Evolutionary conservation across 371 early-diverging fungal species (phyloP).

Genomic region (Fennellomyces sp.): DNA sequence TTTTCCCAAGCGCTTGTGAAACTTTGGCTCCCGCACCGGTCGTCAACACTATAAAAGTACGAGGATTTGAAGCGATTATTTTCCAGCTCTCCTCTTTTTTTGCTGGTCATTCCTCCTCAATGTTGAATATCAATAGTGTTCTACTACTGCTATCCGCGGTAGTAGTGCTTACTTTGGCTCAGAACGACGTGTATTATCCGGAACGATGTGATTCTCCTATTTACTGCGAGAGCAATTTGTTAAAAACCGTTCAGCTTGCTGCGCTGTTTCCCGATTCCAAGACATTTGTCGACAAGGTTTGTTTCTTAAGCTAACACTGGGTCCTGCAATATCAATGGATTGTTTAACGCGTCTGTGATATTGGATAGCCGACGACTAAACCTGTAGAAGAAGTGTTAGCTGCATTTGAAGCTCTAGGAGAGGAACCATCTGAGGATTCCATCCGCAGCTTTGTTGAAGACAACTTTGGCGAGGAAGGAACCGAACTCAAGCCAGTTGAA

Average conservation of each 20-base stretch:
- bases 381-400: slow-evolving; percentile 56
- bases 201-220: slow-evolving; percentile 65
- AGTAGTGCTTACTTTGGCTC: not conserved
- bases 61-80: not conserved
- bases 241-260: slow-evolving; percentile 66
- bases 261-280: slow-evolving; percentile 71
- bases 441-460: slow-evolving; percentile 58
- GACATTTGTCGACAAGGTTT: slow-evolving; percentile 67
- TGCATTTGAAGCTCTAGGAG: slow-evolving; percentile 55
- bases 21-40: not conserved
- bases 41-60: not conserved
- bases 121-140: not conserved
- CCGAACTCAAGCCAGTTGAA: slow-evolving; percentile 8
- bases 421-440: slow-evolving; percentile 44
- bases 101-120: not conserved
- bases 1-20: slow-evolving; percentile 2
- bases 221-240: slow-evolving; percentile 69
- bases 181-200: not conserved
- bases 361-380: slow-evolving; percentile 61
- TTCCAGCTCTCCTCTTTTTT: not conserved
- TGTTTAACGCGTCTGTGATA: no score
- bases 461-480: slow-evolving; percentile 54
- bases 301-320: not conserved
- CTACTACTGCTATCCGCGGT: not conserved
- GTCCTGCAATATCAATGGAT: no score